Evolutionary conservation across 345 rosid species (phyloP), one percentile per base, ranked within the genome.

Genomic region (Murraya koenigii): DNA sequence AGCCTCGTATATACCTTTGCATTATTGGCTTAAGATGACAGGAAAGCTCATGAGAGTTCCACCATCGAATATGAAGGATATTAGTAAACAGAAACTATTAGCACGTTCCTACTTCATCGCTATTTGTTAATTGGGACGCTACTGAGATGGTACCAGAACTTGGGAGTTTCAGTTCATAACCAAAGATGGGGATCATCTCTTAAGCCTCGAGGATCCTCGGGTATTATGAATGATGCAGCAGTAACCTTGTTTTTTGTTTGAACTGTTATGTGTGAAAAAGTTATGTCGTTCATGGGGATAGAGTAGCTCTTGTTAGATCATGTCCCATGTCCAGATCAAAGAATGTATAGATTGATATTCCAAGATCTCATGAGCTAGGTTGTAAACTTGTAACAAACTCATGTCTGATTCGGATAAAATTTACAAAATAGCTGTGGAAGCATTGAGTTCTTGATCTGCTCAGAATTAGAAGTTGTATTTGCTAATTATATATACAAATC

Each of bases 341-440:
- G 54, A 82, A 60, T 86, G 91, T 88, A 86, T 82, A 88, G 89
- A 81, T 83, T 80, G 78, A 81, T 65, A 66, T 69, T 79, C 70
- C 63, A 49, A 75, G 75, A 54, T 76, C 47, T 35, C 59, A 8
- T 61, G 78, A 66, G 70, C 74, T 73, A 78, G 80, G 64, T 17
- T 36, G 33, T 41, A 11, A 44, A 44, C 49, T 17, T 36, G 49
- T 36, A 39, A 47, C 65, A 73, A 79, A 76, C 77, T 79, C 59
- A 22, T 66, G 59, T 56, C 47, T 33, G 55, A 33, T 71, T 35
- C 56, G 32, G 66, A 20, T 78, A 82, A 74, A 79, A 69, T 78
- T 82, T 75, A 76, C 64, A 36, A 65, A 49, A 54, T 52, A 52
- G 79, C 56, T 23, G 56, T 20, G 8, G 33, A 7, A 66, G 65